These are phyloP conservation scores for Vigna trinervia DNA, from an alignment of 306 rosid genomes.

Conservation along the genomic window DNA sequence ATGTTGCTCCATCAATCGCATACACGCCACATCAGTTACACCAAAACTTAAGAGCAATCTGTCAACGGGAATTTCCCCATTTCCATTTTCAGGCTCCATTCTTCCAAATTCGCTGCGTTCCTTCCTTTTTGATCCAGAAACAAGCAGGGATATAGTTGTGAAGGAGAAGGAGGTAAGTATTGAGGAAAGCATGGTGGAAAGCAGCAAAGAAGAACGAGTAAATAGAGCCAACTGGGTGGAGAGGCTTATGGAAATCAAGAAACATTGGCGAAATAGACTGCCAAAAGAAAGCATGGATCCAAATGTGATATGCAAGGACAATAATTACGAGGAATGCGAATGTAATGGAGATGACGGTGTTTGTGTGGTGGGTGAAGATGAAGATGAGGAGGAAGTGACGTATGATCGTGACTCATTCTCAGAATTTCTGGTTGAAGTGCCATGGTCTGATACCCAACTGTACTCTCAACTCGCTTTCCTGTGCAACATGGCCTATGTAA, in stretches of 20 bases:
- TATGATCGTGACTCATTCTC: slow-evolving; percentile 62
- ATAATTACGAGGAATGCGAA: slow-evolving; percentile 52
- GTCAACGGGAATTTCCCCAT: slow-evolving; percentile 64
- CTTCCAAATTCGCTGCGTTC: slow-evolving; percentile 67
- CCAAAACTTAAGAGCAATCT: slow-evolving; percentile 61
- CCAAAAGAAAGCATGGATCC: slow-evolving; percentile 53
- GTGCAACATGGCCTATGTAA: slow-evolving; percentile 87
- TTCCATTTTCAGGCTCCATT: slow-evolving; percentile 67
- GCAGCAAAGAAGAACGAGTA: slow-evolving; percentile 48
- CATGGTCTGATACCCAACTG: slow-evolving; percentile 72
- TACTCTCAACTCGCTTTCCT: slow-evolving; percentile 81
- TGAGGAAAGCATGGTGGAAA: slow-evolving; percentile 49
- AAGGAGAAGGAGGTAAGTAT: slow-evolving; percentile 46
- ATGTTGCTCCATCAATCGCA: slow-evolving; percentile 49
- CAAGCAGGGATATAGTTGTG: slow-evolving; percentile 51
- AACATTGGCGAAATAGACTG: slow-evolving; percentile 68
- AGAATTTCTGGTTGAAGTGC: slow-evolving; percentile 62
- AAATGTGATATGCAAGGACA: slow-evolving; percentile 41
- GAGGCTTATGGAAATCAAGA: slow-evolving; percentile 84
- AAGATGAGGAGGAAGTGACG: slow-evolving; percentile 51
- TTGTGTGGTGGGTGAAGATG: slow-evolving; percentile 68
- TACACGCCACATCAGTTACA: slow-evolving; percentile 54
- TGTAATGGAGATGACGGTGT: slow-evolving; percentile 56
- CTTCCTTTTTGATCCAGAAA: slow-evolving; percentile 69
- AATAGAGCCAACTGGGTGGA: slow-evolving; percentile 86